These are phyloP conservation scores for Wickerhamomyces subpelliculosus DNA, from an alignment of 805 yeast species.

Conservation along the genomic window DNA sequence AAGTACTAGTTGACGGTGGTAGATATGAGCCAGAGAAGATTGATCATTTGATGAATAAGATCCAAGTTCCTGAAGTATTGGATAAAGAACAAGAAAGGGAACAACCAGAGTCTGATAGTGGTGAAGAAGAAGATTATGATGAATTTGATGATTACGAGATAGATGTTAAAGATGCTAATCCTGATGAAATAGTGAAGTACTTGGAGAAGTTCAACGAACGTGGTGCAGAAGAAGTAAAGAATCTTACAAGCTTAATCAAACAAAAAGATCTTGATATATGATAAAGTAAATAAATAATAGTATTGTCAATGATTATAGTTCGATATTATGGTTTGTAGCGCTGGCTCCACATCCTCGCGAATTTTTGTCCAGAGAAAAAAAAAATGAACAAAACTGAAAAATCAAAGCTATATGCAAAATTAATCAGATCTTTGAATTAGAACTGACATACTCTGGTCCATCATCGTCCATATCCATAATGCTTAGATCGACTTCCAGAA, in stretches of 20 bases:
- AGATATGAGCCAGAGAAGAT: slow-evolving; percentile 35
- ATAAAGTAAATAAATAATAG: background rate
- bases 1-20: slow-evolving; percentile 43
- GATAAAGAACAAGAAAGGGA: slow-evolving; percentile 13
- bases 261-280: slow-evolving; percentile 8
- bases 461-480: background rate
- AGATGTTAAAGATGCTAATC: slow-evolving; percentile 18
- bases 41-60: slow-evolving; percentile 28
- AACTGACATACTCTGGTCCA: too few species aligned
- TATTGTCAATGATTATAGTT: background rate
- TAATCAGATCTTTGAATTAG: too few species aligned
- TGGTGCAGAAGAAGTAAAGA: slow-evolving; percentile 17
- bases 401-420: too few species aligned
- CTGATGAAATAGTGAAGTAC: slow-evolving; percentile 15
- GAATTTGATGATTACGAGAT: slow-evolving; percentile 25
- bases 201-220: slow-evolving; percentile 16
- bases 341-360: background rate
- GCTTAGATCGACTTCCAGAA: background rate
- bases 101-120: slow-evolving; percentile 13
- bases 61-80: slow-evolving; percentile 16
- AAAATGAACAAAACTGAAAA: background rate
- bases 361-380: background rate
- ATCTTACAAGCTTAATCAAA: slow-evolving; percentile 11
- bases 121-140: slow-evolving; percentile 23
- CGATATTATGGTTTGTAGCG: background rate